A percentile compares a stretch with the other conserved stretches of the same genome.
phyloP scores from a whole-genome alignment of 2,329 filamentous ascomycete species.

The Colletotrichum plurivorum region DNA sequence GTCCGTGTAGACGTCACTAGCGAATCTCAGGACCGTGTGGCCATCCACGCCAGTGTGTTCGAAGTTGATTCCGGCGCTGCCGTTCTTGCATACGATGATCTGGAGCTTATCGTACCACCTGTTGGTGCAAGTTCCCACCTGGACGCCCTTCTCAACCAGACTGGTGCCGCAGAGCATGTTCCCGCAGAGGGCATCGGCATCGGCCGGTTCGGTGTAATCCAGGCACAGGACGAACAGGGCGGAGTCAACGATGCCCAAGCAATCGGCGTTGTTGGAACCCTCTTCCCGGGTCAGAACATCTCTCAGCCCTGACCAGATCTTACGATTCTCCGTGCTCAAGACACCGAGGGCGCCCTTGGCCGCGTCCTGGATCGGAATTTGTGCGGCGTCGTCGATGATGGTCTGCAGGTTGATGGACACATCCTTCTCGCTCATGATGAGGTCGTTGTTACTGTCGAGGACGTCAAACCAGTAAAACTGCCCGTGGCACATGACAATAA shows the following conservation, averaged over 20 bases:
- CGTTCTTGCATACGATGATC: slow-evolving; percentile 99
- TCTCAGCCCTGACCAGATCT: slow-evolving; percentile 92
- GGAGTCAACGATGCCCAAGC: slow-evolving; percentile 94
- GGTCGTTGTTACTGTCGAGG: slow-evolving; percentile 91
- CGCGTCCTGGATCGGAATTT: slow-evolving; percentile 92
- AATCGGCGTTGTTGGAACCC: slow-evolving; percentile 95
- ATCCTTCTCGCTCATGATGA: slow-evolving; percentile 98
- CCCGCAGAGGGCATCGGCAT: slow-evolving; percentile 87
- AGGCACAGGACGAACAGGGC: slow-evolving; percentile 93
- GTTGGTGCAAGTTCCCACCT: slow-evolving; percentile 98
- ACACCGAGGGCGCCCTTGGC: slow-evolving; percentile 96
- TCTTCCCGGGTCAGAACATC: slow-evolving; percentile 89
- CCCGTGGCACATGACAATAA: slow-evolving; percentile 93
- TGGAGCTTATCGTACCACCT: slow-evolving; percentile 99
- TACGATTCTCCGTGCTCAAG: slow-evolving; percentile 94
- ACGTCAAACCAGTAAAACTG: slow-evolving; percentile 99
- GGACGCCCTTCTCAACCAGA: slow-evolving; percentile 91
- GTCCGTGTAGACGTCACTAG: slow-evolving; percentile 96
- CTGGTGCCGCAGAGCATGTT: slow-evolving; percentile 99
- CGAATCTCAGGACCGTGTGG: slow-evolving; percentile 95
- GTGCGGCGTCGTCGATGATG: slow-evolving; percentile 89
- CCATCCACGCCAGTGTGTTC: slow-evolving; percentile 98
- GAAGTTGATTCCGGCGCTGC: slow-evolving; percentile 98
- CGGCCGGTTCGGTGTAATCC: slow-evolving; percentile 90
- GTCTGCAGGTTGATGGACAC: slow-evolving; percentile 91